Conservation (phyloP, 352 stramenopile genomes). For the Globisporangium splendens region DNA sequence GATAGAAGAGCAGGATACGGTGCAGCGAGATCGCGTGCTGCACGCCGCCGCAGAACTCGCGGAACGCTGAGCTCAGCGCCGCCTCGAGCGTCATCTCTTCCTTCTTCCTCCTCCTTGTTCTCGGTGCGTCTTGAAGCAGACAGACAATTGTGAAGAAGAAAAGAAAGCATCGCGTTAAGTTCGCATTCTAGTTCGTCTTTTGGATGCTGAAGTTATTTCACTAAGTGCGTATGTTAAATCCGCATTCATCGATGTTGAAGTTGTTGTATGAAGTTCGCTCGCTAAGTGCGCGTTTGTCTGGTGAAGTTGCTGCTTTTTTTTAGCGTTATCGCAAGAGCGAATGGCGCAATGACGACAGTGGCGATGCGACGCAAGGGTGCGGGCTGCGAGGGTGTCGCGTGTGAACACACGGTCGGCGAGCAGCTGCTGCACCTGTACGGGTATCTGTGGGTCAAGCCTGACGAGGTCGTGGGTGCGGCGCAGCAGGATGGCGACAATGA, state of each 20-base stretch:
- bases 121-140: no score
- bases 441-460: constrained; percentile 54
- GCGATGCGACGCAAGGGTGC: constrained; percentile 31
- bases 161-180: neutral
- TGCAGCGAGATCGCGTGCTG: constrained; percentile 84
- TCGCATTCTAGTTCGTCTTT: constrained; percentile 4
- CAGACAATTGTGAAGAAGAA: neutral
- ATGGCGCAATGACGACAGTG: neutral
- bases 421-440: constrained; percentile 61
- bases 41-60: constrained; percentile 82
- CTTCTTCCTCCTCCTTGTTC: neutral
- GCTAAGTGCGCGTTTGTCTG: neutral
- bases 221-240: neutral
- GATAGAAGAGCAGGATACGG: constrained; percentile 83
- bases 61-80: constrained; percentile 60
- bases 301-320: neutral
- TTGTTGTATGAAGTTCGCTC: neutral
- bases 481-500: neutral
- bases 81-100: constrained; percentile 27
- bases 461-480: constrained; percentile 6
- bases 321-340: neutral
- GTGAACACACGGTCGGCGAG: constrained; percentile 56
- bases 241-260: neutral
- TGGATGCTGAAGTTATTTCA: neutral
- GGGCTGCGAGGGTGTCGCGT: constrained; percentile 57